phyloP scores from a whole-genome alignment of 306 rosid genomes.

The Elaeagnus macrophylla region DNA sequence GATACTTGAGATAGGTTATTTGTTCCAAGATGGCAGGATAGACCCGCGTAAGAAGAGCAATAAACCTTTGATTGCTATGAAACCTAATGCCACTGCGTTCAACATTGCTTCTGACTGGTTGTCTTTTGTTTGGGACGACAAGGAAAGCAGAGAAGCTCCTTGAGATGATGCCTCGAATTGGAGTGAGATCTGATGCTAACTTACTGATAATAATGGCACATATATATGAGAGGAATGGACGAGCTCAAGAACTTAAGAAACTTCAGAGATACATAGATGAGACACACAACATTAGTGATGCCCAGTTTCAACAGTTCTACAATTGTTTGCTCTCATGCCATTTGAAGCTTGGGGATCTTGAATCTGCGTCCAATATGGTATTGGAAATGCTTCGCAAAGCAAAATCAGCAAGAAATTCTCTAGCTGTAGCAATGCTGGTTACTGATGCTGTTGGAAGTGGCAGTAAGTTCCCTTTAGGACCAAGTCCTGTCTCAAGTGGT shows the following conservation, averaged over 20 bases:
- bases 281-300: slow-evolving; percentile 50
- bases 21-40: slow-evolving; percentile 70
- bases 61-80: slow-evolving; percentile 64
- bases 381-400: slow-evolving; percentile 74
- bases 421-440: slow-evolving; percentile 46
- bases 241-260: slow-evolving; percentile 64
- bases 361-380: slow-evolving; percentile 69
- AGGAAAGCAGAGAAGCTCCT: slow-evolving; percentile 84
- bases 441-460: slow-evolving; percentile 25
- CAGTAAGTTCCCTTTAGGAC: slow-evolving; percentile 19
- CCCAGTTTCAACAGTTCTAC: slow-evolving; percentile 59
- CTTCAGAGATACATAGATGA: slow-evolving; percentile 68
- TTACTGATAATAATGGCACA: slow-evolving; percentile 65
- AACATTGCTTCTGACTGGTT: slow-evolving; percentile 68
- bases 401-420: slow-evolving; percentile 56
- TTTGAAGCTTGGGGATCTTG: slow-evolving; percentile 74
- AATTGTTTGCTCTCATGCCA: slow-evolving; percentile 73
- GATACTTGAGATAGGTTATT: slow-evolving; percentile 74
- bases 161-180: slow-evolving; percentile 74
- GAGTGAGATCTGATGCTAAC: slow-evolving; percentile 59
- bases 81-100: slow-evolving; percentile 58
- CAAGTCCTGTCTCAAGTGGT: slow-evolving; percentile 21
- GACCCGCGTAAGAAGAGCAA: slow-evolving; percentile 74
- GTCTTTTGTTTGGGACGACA: slow-evolving; percentile 59
- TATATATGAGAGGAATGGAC: slow-evolving; percentile 65